phyloP scores from a whole-genome alignment of 2,329 filamentous ascomycete genomes.

The Escovopsis weberi region DNA sequence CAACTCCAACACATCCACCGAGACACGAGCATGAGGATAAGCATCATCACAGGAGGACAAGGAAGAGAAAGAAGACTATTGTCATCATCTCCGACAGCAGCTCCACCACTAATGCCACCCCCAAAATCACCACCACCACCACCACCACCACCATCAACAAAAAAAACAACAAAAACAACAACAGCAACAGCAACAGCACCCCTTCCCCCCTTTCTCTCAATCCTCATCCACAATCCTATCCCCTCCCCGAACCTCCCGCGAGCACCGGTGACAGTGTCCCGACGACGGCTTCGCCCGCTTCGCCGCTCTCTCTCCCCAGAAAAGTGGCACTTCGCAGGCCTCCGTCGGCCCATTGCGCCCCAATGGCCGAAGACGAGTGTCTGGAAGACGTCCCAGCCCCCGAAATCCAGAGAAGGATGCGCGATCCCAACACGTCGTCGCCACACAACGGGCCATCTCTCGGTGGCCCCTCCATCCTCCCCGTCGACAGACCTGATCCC shows the following conservation, averaged over 20 bases:
- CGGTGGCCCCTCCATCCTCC: constrained; percentile 2
- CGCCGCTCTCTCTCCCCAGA: constrained; percentile 1
- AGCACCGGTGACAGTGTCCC: no score
- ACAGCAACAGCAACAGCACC: constrained; percentile 1
- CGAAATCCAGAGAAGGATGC: not conserved
- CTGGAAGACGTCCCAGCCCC: constrained; percentile 2
- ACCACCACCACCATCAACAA: constrained; percentile 1
- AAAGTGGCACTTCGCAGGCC: not conserved
- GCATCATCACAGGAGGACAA: no score
- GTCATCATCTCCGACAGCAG: no score
- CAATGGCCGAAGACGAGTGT: constrained; percentile 6
- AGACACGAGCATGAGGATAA: no score
- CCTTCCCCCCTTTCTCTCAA: not conserved
- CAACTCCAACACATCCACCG: no score
- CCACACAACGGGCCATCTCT: constrained; percentile 1
- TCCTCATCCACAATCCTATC: not conserved
- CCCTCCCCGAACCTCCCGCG: no score
- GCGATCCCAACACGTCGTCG: constrained; percentile 1
- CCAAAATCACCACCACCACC: constrained; percentile 3
- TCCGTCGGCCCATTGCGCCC: not conserved
- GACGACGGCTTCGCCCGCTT: no score
- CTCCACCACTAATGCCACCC: no score
- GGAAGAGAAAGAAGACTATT: no score
- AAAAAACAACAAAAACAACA: not conserved
- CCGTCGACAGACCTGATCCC: not conserved